Evolutionary conservation across 2,329 filamentous ascomycete genomes (phyloP).

Genomic region (Colletotrichum echinochloae): DNA sequence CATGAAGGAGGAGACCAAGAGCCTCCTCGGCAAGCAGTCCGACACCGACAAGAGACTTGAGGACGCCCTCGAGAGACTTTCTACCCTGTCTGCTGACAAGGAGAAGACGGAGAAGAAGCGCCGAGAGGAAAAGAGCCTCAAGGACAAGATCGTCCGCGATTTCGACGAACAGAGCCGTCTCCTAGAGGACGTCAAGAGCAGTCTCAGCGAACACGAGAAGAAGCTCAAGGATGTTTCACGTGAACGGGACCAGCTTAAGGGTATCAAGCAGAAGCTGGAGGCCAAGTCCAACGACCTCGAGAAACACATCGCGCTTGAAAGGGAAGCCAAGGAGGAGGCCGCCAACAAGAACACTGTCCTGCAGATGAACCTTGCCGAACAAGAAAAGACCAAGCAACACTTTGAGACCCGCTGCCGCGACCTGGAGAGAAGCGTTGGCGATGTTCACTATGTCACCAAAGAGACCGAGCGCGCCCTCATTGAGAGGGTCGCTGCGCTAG

Average conservation of each 20-base stretch:
- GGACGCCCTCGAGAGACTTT: slow-evolving; percentile 33
- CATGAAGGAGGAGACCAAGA: slow-evolving; percentile 37
- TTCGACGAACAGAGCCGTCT: slow-evolving; percentile 34
- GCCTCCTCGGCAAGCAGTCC: slow-evolving; percentile 33
- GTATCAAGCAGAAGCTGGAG: slow-evolving; percentile 29
- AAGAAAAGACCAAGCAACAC: slow-evolving; percentile 17
- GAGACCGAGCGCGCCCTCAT: slow-evolving; percentile 36
- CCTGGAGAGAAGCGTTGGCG: slow-evolving; percentile 35
- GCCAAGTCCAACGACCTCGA: slow-evolving; percentile 31
- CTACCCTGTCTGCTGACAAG: slow-evolving; percentile 33
- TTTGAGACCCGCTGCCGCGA: slow-evolving; percentile 24
- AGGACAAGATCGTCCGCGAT: slow-evolving; percentile 28
- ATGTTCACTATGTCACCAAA: slow-evolving; percentile 35
- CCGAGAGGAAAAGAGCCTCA: slow-evolving; percentile 26
- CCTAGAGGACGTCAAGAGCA: slow-evolving; percentile 33
- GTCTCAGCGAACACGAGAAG: slow-evolving; percentile 28
- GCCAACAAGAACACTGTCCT: slow-evolving; percentile 18
- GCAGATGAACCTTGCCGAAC: slow-evolving; percentile 24
- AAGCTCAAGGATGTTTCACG: slow-evolving; percentile 19
- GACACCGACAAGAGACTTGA: slow-evolving; percentile 36
- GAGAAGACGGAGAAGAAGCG: slow-evolving; percentile 25
- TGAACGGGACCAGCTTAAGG: slow-evolving; percentile 36
- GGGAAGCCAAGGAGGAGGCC: slow-evolving; percentile 22
- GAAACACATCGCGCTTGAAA: slow-evolving; percentile 24
- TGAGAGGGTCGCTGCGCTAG: slow-evolving; percentile 39